These are phyloP conservation scores for Pseudomonodictys pantanalensis DNA, from an alignment of 495 filamentous ascomycete genomes.

Conservation along the genomic window DNA sequence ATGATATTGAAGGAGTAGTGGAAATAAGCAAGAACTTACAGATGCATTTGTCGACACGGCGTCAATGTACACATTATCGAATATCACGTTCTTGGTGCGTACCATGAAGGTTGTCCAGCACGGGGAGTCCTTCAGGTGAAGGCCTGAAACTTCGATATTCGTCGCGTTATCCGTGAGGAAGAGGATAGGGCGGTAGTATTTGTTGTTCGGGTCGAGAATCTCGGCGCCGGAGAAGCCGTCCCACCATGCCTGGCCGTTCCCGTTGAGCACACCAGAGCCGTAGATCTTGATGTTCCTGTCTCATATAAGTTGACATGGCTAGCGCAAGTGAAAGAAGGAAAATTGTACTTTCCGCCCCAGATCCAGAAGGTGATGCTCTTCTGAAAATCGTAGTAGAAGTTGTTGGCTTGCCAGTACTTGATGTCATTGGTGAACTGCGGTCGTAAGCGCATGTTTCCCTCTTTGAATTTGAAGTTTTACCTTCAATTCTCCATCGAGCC, in stretches of 20 bases:
- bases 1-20: too few species aligned
- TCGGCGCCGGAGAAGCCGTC: constrained; percentile 42
- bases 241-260: constrained; percentile 71
- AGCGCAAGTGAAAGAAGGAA: not conserved
- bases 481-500: constrained; percentile 22
- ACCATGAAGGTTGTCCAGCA: constrained; percentile 68
- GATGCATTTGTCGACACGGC: constrained; percentile 33
- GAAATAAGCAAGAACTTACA: not conserved
- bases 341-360: constrained; percentile 46
- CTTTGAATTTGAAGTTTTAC: not conserved
- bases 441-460: not conserved
- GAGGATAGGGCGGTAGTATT: constrained; percentile 58
- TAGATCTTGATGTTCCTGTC: constrained; percentile 63
- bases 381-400: constrained; percentile 62
- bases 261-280: constrained; percentile 60
- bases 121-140: constrained; percentile 63
- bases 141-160: constrained; percentile 56
- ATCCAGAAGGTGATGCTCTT: constrained; percentile 68
- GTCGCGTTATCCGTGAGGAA: constrained; percentile 55
- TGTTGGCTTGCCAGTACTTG: constrained; percentile 63
- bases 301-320: not conserved
- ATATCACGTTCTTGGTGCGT: constrained; percentile 66
- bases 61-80: constrained; percentile 64
- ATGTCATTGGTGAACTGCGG: constrained; percentile 61
- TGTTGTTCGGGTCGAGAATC: constrained; percentile 27